These are phyloP conservation scores for Heliocybe sulcata DNA, from an alignment of 1,284 basidiomycete genomes.

Conservation along the genomic window DNA sequence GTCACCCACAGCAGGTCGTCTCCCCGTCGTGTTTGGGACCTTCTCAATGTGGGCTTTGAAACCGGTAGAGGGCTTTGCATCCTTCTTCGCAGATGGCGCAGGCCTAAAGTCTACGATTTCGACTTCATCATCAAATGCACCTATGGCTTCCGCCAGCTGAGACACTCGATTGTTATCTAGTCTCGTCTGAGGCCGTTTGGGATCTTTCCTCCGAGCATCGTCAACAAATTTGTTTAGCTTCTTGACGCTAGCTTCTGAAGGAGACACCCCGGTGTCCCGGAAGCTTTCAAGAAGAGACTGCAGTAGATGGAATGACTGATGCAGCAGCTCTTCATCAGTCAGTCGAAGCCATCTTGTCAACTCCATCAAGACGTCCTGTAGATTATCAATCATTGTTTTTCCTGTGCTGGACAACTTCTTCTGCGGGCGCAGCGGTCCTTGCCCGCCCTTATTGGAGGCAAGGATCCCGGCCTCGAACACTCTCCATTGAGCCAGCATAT, in stretches of 20 bases:
- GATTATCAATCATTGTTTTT: slow-evolving; percentile 67
- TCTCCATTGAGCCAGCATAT: slow-evolving; percentile 74
- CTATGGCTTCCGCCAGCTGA: slow-evolving; percentile 51
- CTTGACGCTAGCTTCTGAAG: slow-evolving; percentile 38
- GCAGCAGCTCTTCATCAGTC: slow-evolving; percentile 82
- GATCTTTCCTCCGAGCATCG: slow-evolving; percentile 41
- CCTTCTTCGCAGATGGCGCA: not conserved
- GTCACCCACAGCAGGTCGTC: too few species aligned
- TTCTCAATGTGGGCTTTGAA: too few species aligned
- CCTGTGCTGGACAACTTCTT: slow-evolving; percentile 44
- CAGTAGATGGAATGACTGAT: slow-evolving; percentile 81
- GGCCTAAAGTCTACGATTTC: slow-evolving; percentile 24
- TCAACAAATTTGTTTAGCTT: slow-evolving; percentile 56
- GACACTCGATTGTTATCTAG: slow-evolving; percentile 51
- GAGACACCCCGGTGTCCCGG: slow-evolving; percentile 43
- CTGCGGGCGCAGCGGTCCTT: slow-evolving; percentile 13
- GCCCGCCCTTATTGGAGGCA: slow-evolving; percentile 20
- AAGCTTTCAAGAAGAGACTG: slow-evolving; percentile 73
- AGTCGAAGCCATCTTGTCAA: slow-evolving; percentile 83
- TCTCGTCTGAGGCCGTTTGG: slow-evolving; percentile 37
- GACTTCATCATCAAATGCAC: slow-evolving; percentile 45
- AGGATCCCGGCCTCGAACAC: slow-evolving; percentile 69
- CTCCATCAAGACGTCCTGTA: slow-evolving; percentile 75
- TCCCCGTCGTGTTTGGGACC: too few species aligned
- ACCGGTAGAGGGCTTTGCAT: not conserved